These are phyloP conservation scores for Chrysanthemum seticuspe DNA, from an alignment of 129 eudicot genomes.

Conservation along the genomic window DNA sequence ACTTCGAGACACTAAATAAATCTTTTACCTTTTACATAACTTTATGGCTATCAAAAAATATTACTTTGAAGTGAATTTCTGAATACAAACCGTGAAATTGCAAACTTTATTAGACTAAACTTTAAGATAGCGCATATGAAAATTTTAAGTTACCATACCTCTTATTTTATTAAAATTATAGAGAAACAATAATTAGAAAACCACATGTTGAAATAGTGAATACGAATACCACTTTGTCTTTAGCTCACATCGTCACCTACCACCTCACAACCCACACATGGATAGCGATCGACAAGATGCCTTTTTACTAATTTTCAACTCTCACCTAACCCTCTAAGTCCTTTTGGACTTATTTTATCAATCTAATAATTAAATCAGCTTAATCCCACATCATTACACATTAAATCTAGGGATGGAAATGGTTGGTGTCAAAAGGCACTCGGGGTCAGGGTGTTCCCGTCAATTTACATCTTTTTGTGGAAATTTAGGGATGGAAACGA, in stretches of 20 bases:
- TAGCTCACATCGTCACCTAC: conserved; percentile 31
- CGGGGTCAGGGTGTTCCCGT: too few species aligned
- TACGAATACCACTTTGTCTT: conserved; percentile 14
- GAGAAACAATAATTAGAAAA: neutral
- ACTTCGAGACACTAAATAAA: too few species aligned
- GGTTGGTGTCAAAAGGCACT: too few species aligned
- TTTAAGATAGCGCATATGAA: neutral
- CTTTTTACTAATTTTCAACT: conserved; percentile 20
- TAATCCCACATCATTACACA: conserved; percentile 13
- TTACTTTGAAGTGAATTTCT: too few species aligned
- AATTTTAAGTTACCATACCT: too few species aligned
- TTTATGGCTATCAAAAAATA: too few species aligned
- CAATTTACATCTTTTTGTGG: too few species aligned
- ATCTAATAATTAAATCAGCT: conserved; percentile 3
- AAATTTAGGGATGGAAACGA: too few species aligned
- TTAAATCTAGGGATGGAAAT: neutral
- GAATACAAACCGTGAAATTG: too few species aligned
- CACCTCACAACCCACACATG: conserved; percentile 22
- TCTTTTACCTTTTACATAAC: too few species aligned
- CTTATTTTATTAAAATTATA: too few species aligned
- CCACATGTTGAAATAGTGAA: neutral
- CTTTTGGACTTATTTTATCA: neutral
- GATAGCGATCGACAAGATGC: conserved; percentile 10
- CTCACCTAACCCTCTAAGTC: conserved; percentile 26
- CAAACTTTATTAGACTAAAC: too few species aligned